Evolutionary conservation across 1,139 yeast species (phyloP), one percentile per base, ranked within the genome.

Genomic region (Saccharomyces hybrid): DNA sequence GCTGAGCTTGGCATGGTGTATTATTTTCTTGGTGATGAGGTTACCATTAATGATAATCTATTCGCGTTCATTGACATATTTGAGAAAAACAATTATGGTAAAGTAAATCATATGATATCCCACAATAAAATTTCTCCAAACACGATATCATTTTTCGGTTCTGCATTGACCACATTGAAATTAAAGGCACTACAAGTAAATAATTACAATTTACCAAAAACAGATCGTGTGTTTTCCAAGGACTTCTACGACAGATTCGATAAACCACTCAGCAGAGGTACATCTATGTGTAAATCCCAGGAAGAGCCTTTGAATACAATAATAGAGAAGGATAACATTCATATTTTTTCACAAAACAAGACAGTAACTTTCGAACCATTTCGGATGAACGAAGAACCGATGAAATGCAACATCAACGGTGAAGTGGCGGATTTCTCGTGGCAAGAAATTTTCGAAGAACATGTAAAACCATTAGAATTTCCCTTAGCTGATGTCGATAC

Each of bases 11-110:
- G 82, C 1, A 70, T 80, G 3, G 86, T 89, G 1, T 89, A 88
- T 67, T 96, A 88, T 69, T 79, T 89, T 56, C 71, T 91, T 49
- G 95, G 87, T n/a, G 78, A 75, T 23, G 78, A 75, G 4, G 78
- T 88, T 1, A 81, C 84, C 25, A 79, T 84, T 14, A 67, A 73
- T 30, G 64, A 65, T 32, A 63, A 71, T 2, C 67, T 76, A 1
- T 59, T 69, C 0, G 71, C 72, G 4, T 85, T 87, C 66, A 62
- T 74, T 55, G 62, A 72, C 3, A 71, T 79, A 58, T 75, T 84
- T 53, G 58, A 70, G n/a, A 74, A 73, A 11, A 82, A 83, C 61
- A 82, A 83, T 38, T 8, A 9, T 0, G 61, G 71, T 0, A 69
- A 74, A 1, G 76, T 84, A 28, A 70, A 76, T 51, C 96, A 89